Conservation (phyloP, 441 rosid genomes). For the Breynia disticha region DNA sequence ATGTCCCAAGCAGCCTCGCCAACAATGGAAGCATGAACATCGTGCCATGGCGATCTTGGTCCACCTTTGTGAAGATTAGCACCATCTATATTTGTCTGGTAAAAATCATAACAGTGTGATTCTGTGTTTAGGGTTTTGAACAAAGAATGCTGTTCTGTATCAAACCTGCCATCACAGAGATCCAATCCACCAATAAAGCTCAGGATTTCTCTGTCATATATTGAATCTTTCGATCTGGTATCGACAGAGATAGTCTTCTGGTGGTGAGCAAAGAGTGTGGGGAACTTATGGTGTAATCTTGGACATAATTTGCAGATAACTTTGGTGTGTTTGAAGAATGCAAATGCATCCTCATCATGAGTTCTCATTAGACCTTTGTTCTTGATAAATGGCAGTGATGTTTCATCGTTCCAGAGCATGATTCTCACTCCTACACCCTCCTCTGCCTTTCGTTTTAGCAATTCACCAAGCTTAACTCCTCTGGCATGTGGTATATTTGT, state of each 20-base stretch:
- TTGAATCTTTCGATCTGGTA: constrained; percentile 15
- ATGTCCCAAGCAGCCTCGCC: constrained; percentile 80
- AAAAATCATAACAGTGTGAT: constrained; percentile 44
- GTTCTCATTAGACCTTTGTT: constrained; percentile 78
- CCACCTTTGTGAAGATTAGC: constrained; percentile 72
- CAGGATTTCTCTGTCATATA: constrained; percentile 46
- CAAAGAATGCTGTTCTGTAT: constrained; percentile 71
- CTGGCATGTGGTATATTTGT: constrained; percentile 52
- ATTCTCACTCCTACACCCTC: constrained; percentile 84
- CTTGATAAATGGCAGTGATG: constrained; percentile 67
- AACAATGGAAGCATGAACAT: constrained; percentile 50
- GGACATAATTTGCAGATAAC: constrained; percentile 70
- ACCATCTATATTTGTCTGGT: constrained; percentile 60
- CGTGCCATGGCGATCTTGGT: constrained; percentile 95
- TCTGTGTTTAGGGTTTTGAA: constrained; percentile 45
- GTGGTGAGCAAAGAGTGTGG: constrained; percentile 77
- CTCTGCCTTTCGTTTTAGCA: constrained; percentile 56
- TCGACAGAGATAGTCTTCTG: constrained; percentile 77
- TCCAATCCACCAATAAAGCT: constrained; percentile 84
- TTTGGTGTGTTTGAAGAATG: constrained; percentile 58
- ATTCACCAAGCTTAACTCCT: constrained; percentile 62
- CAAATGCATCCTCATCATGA: constrained; percentile 59
- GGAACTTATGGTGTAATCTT: constrained; percentile 59
- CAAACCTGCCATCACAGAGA: constrained; percentile 74
- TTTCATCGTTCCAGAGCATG: constrained; percentile 80